phyloP scores from a whole-genome alignment of 805 yeast species.

The Jamesozyma rosinii region DNA sequence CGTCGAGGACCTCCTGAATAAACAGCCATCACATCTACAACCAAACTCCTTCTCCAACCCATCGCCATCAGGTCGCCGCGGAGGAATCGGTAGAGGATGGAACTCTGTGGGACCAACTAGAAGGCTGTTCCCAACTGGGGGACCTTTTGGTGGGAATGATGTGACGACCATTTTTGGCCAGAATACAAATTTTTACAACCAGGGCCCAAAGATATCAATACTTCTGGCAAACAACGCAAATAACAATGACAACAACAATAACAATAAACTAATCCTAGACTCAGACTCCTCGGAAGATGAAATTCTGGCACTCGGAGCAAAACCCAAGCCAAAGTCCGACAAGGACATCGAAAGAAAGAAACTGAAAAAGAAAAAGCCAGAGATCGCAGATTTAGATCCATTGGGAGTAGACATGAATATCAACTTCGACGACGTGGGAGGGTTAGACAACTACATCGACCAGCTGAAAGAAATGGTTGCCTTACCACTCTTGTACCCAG shows the following conservation, averaged over 20 bases:
- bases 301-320: conserved; percentile 39
- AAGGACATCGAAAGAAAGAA: conserved; percentile 28
- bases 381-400: conserved; percentile 85
- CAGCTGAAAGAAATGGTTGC: conserved; percentile 97
- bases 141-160: conserved; percentile 97
- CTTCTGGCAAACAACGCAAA: conserved; percentile 3
- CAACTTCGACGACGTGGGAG: conserved; percentile 82
- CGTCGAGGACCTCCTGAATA: conserved; percentile 26
- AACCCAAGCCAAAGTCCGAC: conserved; percentile 23
- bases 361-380: conserved; percentile 39
- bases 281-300: conserved; percentile 61
- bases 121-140: conserved; percentile 83
- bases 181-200: conserved; percentile 37
- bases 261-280: conserved; percentile 32
- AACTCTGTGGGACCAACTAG: conserved; percentile 43
- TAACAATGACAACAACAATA: conserved; percentile 7
- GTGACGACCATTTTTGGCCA: conserved; percentile 75
- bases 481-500: conserved; percentile 86
- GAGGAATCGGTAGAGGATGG: conserved; percentile 31
- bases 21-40: conserved; percentile 2
- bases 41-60: conserved; percentile 10
- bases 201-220: conserved; percentile 5
- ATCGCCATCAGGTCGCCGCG: conserved; percentile 28
- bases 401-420: conserved; percentile 81
- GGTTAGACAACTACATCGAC: conserved; percentile 79